Evolutionary conservation across 2,329 filamentous ascomycete species (phyloP).

Genomic region (Alternaria gansuensis): DNA sequence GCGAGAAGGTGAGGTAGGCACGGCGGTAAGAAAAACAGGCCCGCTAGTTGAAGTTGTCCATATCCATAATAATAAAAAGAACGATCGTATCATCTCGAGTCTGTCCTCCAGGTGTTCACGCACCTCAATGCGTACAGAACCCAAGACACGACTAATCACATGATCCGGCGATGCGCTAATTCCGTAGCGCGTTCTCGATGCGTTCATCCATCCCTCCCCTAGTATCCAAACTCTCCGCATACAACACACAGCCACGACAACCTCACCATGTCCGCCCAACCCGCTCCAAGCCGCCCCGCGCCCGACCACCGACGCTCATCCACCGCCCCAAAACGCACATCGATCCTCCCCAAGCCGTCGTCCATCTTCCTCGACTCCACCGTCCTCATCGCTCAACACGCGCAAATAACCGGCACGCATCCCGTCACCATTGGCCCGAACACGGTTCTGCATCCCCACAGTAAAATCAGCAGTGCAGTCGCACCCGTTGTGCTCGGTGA

Average conservation of each 20-base stretch:
- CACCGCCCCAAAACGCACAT: slow-evolving; percentile 47
- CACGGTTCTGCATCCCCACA: slow-evolving; percentile 85
- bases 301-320: slow-evolving; percentile 43
- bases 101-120: not conserved
- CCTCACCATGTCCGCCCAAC: slow-evolving; percentile 33
- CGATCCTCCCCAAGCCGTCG: slow-evolving; percentile 51
- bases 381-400: slow-evolving; percentile 60
- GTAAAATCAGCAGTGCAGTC: slow-evolving; percentile 58
- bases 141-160: not conserved
- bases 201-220: not conserved
- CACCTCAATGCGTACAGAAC: not conserved
- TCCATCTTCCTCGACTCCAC: slow-evolving; percentile 56
- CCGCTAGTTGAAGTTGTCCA: too few species aligned
- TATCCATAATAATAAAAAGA: too few species aligned
- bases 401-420: slow-evolving; percentile 71
- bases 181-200: slow-evolving; percentile 11
- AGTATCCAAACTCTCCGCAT: not conserved
- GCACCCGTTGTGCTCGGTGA: slow-evolving; percentile 57
- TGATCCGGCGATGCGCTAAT: slow-evolving; percentile 21
- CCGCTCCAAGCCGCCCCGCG: slow-evolving; percentile 32
- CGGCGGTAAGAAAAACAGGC: not conserved
- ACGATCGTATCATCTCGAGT: too few species aligned
- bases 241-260: not conserved
- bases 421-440: slow-evolving; percentile 80
- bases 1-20: not conserved